Evolutionary conservation across 2,329 filamentous ascomycete species (phyloP).

Genomic region (Aspergillus niger): DNA sequence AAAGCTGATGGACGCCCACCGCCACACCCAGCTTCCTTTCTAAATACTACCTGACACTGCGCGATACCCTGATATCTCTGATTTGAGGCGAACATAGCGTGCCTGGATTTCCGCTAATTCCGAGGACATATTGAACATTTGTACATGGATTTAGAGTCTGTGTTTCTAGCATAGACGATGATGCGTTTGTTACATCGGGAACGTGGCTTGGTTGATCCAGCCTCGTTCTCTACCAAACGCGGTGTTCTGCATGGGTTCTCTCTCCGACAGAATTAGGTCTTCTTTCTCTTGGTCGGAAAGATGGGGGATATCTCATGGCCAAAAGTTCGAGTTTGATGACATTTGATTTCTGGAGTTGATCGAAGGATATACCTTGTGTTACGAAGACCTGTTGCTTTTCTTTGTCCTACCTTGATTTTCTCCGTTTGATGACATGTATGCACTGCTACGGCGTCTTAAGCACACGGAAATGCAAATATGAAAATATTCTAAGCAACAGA

Average conservation of each 20-base stretch:
- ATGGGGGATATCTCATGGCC: constrained; percentile 13
- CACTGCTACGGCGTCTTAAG: background rate
- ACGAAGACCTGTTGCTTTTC: constrained; percentile 2
- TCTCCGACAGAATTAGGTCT: background rate
- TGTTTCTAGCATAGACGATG: background rate
- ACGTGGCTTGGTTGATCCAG: background rate
- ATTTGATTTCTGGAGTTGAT: constrained; percentile 13
- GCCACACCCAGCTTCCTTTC: constrained; percentile 41
- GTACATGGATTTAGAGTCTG: constrained; percentile 1
- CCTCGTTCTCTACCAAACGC: background rate
- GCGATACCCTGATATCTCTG: constrained; percentile 1
- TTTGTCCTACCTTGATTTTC: background rate
- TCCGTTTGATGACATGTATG: background rate
- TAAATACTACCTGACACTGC: constrained; percentile 18
- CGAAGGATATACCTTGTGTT: constrained; percentile 20
- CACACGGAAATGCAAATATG: background rate
- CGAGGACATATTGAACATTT: background rate
- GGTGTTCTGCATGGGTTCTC: background rate
- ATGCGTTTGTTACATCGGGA: background rate
- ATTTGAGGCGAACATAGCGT: background rate
- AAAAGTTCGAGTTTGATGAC: constrained; percentile 21
- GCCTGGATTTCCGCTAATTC: constrained; percentile 2
- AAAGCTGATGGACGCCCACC: constrained; percentile 47
- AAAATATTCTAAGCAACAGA: background rate
- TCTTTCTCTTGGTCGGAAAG: constrained; percentile 9